Percentiles rank a stretch among this genome's conserved stretches.
phyloP scores from a whole-genome alignment of 2,329 filamentous ascomycete species.

The Phaeosphaeriaceae sp. region DNA sequence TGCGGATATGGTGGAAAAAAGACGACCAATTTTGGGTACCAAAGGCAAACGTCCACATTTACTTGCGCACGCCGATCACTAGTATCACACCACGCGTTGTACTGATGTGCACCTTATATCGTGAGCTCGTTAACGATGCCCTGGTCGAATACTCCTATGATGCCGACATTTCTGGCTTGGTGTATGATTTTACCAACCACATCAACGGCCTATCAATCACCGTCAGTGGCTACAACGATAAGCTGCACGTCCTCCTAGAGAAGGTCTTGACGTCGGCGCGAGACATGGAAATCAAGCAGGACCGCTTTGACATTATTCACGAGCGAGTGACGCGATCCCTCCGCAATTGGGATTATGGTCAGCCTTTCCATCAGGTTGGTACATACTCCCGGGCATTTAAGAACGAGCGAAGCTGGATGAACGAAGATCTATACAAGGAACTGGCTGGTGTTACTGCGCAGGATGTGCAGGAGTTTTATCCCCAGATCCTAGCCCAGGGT shows the following conservation, averaged over 20 bases:
- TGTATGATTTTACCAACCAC: conserved; percentile 79
- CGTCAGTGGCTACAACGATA: conserved; percentile 94
- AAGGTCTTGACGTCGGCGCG: conserved; percentile 86
- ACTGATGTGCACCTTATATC: conserved; percentile 80
- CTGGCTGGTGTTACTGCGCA: conserved; percentile 75
- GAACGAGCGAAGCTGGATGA: conserved; percentile 76
- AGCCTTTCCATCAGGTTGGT: conserved; percentile 87
- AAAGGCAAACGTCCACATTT: conserved; percentile 85
- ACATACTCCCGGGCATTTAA: conserved; percentile 83
- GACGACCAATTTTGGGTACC: conserved; percentile 99
- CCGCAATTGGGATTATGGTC: conserved; percentile 85
- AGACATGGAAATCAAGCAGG: conserved; percentile 81
- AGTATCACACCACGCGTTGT: conserved; percentile 78
- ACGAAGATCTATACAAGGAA: conserved; percentile 80
- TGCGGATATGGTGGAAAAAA: conserved; percentile 96
- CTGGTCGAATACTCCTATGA: conserved; percentile 95
- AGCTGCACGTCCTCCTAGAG: conserved; percentile 86
- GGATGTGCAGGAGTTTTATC: conserved; percentile 77
- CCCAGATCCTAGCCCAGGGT: conserved; percentile 79
- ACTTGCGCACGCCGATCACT: conserved; percentile 79
- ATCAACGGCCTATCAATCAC: conserved; percentile 76
- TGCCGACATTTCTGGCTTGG: conserved; percentile 87
- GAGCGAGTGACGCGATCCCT: conserved; percentile 79
- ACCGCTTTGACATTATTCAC: conserved; percentile 89
- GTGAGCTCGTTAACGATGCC: conserved; percentile 85